Percentiles rank a stretch among this genome's conserved stretches.
Conservation (phyloP, 108 stramenopile genomes). For the Poteriospumella lacustris region DNA sequence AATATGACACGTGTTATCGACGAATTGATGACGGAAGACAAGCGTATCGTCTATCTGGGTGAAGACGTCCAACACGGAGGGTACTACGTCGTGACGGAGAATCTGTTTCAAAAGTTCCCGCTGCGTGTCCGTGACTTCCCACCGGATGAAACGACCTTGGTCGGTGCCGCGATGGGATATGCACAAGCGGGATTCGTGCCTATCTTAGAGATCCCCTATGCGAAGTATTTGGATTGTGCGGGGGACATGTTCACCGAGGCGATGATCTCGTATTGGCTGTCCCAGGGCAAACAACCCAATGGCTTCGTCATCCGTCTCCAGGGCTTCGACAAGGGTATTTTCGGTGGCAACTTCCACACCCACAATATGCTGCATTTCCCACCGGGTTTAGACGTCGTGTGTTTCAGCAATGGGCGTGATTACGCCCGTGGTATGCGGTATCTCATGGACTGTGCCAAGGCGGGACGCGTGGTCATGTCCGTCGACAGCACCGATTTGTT, state of each 20-base stretch:
- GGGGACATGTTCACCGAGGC: conserved; percentile 73
- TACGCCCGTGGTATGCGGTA: conserved; percentile 71
- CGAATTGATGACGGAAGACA: conserved; percentile 55
- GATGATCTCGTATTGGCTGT: conserved; percentile 67
- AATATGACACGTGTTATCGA: conserved; percentile 67
- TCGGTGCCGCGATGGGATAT: conserved; percentile 71
- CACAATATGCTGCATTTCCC: conserved; percentile 72
- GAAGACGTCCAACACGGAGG: conserved; percentile 81
- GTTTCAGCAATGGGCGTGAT: conserved; percentile 70
- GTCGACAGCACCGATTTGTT: conserved; percentile 71
- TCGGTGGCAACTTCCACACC: conserved; percentile 80
- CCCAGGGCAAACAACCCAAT: conserved; percentile 52
- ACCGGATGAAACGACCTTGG: conserved; percentile 74
- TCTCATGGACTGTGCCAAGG: conserved; percentile 63
- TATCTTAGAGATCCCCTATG: conserved; percentile 78
- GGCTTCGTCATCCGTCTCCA: conserved; percentile 73
- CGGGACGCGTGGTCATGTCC: conserved; percentile 64
- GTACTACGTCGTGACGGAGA: conserved; percentile 75
- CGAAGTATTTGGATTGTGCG: conserved; percentile 80
- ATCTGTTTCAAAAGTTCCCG: conserved; percentile 57
- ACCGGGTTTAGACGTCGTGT: conserved; percentile 78
- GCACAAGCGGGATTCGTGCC: conserved; percentile 68
- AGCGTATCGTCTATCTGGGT: conserved; percentile 68
- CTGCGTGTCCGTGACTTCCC: conserved; percentile 70
- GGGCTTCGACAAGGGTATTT: conserved; percentile 72